Evolutionary conservation across 2,329 filamentous ascomycete species (phyloP), one percentile per base, ranked within the genome.

Genomic region (Chaetomium globosum): DNA sequence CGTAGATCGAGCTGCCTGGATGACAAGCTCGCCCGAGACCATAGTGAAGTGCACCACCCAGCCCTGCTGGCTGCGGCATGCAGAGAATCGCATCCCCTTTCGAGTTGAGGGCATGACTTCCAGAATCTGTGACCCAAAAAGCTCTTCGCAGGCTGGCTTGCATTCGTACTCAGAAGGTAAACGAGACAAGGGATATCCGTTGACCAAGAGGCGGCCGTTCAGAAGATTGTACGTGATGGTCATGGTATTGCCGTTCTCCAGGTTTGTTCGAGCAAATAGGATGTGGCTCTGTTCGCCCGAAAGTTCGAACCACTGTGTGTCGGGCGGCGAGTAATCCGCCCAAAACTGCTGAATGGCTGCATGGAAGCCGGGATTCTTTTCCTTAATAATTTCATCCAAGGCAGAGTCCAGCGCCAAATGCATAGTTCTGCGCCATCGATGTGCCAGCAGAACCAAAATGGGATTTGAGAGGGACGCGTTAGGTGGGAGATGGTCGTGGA

Each of bases 171-270:
- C 66, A 0, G 12, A 2, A 0, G 85, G 85, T 0, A 87, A 75
- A 2, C 80, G 77, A 4, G 77, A 72, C 0, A 86, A 68, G 0
- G 82, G 84, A 1, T 74, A 51, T 0, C 85, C 84, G 63, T 86
- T 77, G 0, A 87, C 78, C 0, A 86, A 75, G 0, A 89, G 73
- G 28, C 81, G 76, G 0, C 81, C 84, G 0, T 77, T 81, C 2
- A 88, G 67, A 0, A 85, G 57, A 66, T 85, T 84, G 67, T 81
- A 81, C 30, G 82, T 78, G 3, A 84, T 76, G 3, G 33, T 6
- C 26, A 75, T 67, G 4, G 67, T 33, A 2, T 30, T 43, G 30
- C 49, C 30, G 10, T 64, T 46, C 26, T 8, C 43, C 9, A 9
- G 16, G 8, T 2, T 26, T 46, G 49, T 61, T 12, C 3, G 5